Evolutionary conservation across 305 asterid species (phyloP).

Genomic region (Fraxinus sp.): DNA sequence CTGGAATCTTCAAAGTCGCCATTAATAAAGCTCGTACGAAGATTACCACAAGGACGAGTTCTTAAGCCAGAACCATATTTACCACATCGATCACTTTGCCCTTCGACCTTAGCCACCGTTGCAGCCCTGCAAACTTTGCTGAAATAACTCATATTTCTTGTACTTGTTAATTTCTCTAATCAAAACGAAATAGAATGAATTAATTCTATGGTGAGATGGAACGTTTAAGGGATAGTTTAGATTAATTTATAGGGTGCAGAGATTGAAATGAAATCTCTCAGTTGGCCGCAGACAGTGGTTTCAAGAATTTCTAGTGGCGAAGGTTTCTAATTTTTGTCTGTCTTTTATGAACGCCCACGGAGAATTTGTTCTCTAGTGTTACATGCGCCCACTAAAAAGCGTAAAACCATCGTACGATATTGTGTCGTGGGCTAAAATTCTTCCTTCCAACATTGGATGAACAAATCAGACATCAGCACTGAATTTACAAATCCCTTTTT

Average conservation of each 20-base stretch:
- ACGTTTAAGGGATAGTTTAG: background rate
- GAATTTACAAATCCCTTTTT: background rate
- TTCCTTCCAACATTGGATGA: background rate
- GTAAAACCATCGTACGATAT: background rate
- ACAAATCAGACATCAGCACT: background rate
- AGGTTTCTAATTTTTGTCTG: background rate
- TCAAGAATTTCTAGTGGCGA: conserved; percentile 32
- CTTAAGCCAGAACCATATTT: conserved; percentile 16
- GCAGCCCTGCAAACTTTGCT: conserved; percentile 39
- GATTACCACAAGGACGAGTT: background rate
- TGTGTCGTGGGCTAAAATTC: background rate
- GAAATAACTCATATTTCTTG: conserved; percentile 28
- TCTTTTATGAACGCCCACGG: background rate
- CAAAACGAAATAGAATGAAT: background rate
- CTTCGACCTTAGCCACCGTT: conserved; percentile 26
- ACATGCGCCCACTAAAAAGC: background rate
- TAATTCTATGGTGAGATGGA: background rate
- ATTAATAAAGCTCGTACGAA: background rate
- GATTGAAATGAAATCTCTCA: conserved; percentile 2
- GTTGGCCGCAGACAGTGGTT: conserved; percentile 47
- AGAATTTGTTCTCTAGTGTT: background rate
- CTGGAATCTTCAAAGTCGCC: background rate
- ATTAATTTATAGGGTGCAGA: conserved; percentile 16
- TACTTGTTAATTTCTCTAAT: background rate
- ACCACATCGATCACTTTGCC: conserved; percentile 19